Evolutionary conservation across 768 basidiomycete species (phyloP), one percentile per base, ranked within the genome.

Genomic region (Mycena metata): DNA sequence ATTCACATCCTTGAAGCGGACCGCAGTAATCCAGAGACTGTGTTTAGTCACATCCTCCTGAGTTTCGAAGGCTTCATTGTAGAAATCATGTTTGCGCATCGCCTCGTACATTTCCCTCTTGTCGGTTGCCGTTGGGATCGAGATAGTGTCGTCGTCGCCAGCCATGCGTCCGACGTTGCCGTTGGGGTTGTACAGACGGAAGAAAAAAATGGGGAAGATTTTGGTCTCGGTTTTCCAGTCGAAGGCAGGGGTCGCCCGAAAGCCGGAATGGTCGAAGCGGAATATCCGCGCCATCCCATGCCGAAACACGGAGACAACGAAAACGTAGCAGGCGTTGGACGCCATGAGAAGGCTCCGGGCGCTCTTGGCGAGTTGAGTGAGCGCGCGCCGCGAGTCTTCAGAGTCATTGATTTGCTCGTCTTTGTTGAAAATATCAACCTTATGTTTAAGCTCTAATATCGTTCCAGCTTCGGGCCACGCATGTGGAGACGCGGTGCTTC

Each of bases 211-310:
- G 19, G 69, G 60, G 11, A 70, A 49, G 46, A 66, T 35, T 0
- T 8, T 24, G 11, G 42, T 17, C 2, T 57, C 33, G 2, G 24
- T 12, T 1, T 45, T 10, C 60, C 60, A 70, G 43, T 59, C n/a
- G 50, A 70, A 70, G 8, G 60, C 55, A 8, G 6, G 10, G 46
- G 46, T 70, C 49, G 26, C 69, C 39, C 39, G 39, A 2, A 10
- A 70, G 10, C 69, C 60, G 1, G 49, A 23, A 17, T 39, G 69
- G 33, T 70, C 69, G 49, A 70, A 70, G 42, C 69, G 64, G 15
- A 70, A 54, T 6, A 70, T 51, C 5, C 69, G 69, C 7, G 60
- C 64, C 16, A 1, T 2, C 19, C 9, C 12, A 9, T 13, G 16
- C 0, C 41, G 19, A 24, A 70, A 70, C 3, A 54, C 23, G 5